A percentile compares a stretch with the other conserved stretches of the same genome.
phyloP scores from a whole-genome alignment of 75 land plant genomes.

The Pseudotsuga menziesii region DNA sequence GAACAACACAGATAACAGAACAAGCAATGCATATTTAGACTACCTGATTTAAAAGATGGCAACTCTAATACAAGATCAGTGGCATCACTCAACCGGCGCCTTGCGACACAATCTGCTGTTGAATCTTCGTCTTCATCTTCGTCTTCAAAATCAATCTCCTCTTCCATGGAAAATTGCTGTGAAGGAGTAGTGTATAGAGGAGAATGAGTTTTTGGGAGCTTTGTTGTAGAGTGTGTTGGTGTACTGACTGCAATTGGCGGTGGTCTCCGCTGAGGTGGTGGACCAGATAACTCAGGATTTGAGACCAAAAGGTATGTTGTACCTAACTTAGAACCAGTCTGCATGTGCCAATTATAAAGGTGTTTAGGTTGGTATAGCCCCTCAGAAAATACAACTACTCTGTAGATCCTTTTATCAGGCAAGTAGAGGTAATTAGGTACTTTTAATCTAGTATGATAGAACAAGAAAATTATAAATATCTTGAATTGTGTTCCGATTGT shows the following conservation, averaged over 20 bases:
- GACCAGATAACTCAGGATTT: slow-evolving; percentile 72
- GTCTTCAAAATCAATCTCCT: slow-evolving; percentile 92
- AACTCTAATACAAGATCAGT: slow-evolving; percentile 52
- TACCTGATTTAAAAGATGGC: slow-evolving; percentile 88
- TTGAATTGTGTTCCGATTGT: too few relatives aligned
- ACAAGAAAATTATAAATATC: too few relatives aligned
- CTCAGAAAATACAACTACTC: not conserved
- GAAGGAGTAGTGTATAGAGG: slow-evolving; percentile 54
- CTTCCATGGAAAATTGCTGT: slow-evolving; percentile 54
- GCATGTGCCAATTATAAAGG: slow-evolving; percentile 10
- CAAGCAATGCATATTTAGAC: not conserved
- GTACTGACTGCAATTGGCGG: slow-evolving; percentile 49
- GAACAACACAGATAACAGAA: slow-evolving; percentile 7
- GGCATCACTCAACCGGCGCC: slow-evolving; percentile 55
- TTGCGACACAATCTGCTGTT: slow-evolving; percentile 8
- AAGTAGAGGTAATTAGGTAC: not conserved
- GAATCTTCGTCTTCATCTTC: slow-evolving; percentile 39
- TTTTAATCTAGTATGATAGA: not conserved
- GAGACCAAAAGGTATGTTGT: slow-evolving; percentile 69
- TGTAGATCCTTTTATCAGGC: not conserved
- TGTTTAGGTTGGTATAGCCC: not conserved
- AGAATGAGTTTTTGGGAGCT: slow-evolving; percentile 24
- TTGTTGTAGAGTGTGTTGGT: slow-evolving; percentile 28
- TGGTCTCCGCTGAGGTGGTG: slow-evolving; percentile 72
- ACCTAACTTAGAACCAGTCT: slow-evolving; percentile 44